Base-by-base conservation (phyloP, 148 eudicot species). In the Vaccinium myrtillus region DNA sequence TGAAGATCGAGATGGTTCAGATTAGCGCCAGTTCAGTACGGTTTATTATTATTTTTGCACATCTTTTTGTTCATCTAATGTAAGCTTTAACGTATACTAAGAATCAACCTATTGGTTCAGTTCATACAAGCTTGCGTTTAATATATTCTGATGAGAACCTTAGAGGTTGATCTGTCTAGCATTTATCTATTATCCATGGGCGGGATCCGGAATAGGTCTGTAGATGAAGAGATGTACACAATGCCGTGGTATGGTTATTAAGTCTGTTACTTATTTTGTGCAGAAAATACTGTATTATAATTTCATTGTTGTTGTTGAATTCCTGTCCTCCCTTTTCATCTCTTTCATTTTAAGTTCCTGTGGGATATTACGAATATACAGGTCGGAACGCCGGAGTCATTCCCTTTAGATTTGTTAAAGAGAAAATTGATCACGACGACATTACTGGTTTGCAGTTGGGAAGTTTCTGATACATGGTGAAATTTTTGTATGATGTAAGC, bases 1-100 rank as follows among this genome's bases (percentile, higher is more conserved):
- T 73, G 83, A 82, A 59, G 51, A 50, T 21, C 25, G 36, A 39
- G 81, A 81, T 27, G 81, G 71, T 54, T 77, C 83, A 59, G 85
- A 83, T 54, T 82, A 82, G 77, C 18, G 1, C 55, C 54, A 49
- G 81, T 59, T 51, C 48, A 8, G 75, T 58, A 10, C 18, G 25
- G 10, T 12, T 39, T 54, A 16, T 39, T 54, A 65, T 59, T 48
- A 48, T 48, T 65, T 63, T 48, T 61, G 23, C 56, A 21, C 8
- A 6, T 79, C 21, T 6, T 32, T 56, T 10, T 32, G 46, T 51
- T 79, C 48, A 27, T 79, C 65, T 16, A 55, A 55, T 79, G 81
- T 55, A 13, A 54, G 13, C 81, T 55, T 53, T 30, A 78, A 25
- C 9, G 18, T 16, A 8, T 27, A 16, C 16, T 30, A 71, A 25